Evolutionary conservation across 345 rosid genomes (phyloP).

Genomic region (Lepidium sativum): DNA sequence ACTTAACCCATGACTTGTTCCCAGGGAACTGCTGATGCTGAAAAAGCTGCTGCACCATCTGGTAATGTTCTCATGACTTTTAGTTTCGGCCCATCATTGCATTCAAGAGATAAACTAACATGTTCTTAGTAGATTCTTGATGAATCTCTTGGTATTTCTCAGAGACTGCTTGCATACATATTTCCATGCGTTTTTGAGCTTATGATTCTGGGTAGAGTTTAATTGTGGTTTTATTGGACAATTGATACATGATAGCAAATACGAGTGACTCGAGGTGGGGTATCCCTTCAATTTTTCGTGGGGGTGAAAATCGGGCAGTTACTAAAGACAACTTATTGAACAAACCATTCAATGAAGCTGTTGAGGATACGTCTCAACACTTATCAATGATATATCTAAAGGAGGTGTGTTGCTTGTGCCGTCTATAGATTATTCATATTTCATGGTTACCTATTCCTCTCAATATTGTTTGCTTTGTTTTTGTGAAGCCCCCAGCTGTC

Average conservation of each 20-base stretch:
- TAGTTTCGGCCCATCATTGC: too few species aligned
- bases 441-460: constrained; percentile 1
- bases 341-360: constrained; percentile 52
- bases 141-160: not conserved
- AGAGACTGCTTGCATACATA: not conserved
- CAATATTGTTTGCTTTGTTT: constrained; percentile 16
- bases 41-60: constrained; percentile 50
- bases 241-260: constrained; percentile 33
- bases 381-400: constrained; percentile 74
- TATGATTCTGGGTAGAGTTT: constrained; percentile 3
- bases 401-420: constrained; percentile 42
- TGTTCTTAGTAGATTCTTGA: not conserved
- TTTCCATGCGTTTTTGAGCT: not conserved
- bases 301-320: constrained; percentile 46
- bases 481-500: constrained; percentile 72
- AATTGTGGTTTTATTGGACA: constrained; percentile 12
- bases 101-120: not conserved
- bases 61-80: constrained; percentile 62
- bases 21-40: constrained; percentile 62
- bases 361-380: constrained; percentile 41
- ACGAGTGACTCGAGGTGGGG: constrained; percentile 73
- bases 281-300: constrained; percentile 83
- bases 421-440: not conserved
- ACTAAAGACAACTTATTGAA: constrained; percentile 48
- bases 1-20: constrained; percentile 2